phyloP scores from a whole-genome alignment of 768 basidiomycete genomes.

The Hypholoma sublateritium region DNA sequence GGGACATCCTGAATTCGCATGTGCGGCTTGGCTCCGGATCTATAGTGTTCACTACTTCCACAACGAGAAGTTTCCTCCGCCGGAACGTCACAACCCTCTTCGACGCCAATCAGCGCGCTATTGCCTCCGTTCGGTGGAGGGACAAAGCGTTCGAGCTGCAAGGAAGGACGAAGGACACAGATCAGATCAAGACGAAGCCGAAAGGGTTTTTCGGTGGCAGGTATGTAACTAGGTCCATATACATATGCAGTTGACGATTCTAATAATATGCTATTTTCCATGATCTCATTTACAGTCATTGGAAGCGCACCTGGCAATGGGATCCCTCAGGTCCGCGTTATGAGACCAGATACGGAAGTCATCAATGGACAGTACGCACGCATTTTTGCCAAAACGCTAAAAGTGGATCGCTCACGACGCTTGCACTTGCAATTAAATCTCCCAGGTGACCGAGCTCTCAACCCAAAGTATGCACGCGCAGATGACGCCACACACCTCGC shows the following conservation, averaged over 20 bases:
- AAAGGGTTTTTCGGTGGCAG: background rate
- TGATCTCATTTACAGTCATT: background rate
- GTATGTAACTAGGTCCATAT: no score
- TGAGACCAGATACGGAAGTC: background rate
- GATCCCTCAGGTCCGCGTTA: background rate
- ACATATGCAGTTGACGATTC: background rate
- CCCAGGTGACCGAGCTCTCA: background rate
- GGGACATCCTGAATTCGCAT: background rate
- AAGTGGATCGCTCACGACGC: no score
- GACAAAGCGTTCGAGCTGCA: background rate
- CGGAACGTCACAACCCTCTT: background rate
- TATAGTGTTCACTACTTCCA: background rate
- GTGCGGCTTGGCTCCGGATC: background rate
- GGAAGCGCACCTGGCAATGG: background rate
- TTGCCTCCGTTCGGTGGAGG: background rate
- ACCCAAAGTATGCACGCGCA: background rate
- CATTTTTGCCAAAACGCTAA: no score
- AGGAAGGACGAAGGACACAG: background rate
- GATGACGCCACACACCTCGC: background rate
- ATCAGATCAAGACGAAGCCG: background rate
- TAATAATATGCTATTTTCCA: background rate
- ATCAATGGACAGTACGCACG: background rate
- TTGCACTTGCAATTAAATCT: background rate
- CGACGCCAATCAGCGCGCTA: no score
- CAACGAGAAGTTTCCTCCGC: background rate